A percentile compares a stretch with the other conserved stretches of the same genome.
Evolutionary conservation across 2,329 filamentous ascomycete genomes (phyloP).

Genomic region (Monosporascus sp.): DNA sequence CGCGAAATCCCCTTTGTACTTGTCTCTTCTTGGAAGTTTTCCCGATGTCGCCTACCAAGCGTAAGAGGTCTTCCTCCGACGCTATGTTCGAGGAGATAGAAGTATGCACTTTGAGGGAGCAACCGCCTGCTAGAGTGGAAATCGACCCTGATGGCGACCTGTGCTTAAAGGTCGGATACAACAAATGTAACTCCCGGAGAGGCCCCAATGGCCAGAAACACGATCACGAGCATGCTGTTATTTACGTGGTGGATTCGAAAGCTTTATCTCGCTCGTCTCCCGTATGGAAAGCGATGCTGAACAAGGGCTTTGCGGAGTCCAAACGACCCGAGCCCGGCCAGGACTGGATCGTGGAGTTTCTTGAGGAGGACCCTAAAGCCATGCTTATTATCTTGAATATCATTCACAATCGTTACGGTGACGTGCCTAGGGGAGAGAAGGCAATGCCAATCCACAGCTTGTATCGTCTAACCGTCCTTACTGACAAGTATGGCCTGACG

Average conservation of each 20-base stretch:
- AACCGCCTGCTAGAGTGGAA: background rate
- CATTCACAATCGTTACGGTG: slow-evolving; percentile 10
- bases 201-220: background rate
- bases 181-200: background rate
- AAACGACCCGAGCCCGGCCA: slow-evolving; percentile 3
- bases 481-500: background rate
- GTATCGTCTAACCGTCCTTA: background rate
- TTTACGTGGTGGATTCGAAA: slow-evolving; percentile 9
- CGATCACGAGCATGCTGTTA: background rate
- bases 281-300: slow-evolving; percentile 10
- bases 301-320: slow-evolving; percentile 8
- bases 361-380: slow-evolving; percentile 9
- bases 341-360: slow-evolving; percentile 11
- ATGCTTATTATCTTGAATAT: slow-evolving; percentile 13
- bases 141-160: slow-evolving; percentile 10
- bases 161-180: slow-evolving; percentile 6
- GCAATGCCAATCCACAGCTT: background rate
- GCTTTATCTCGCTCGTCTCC: slow-evolving; percentile 8
- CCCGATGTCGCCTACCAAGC: too few relatives aligned
- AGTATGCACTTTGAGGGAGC: too few relatives aligned
- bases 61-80: too few relatives aligned
- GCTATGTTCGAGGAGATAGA: too few relatives aligned
- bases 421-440: background rate
- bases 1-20: too few relatives aligned
- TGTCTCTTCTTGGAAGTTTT: too few relatives aligned